These are phyloP conservation scores for Lentinula sp. DNA, from an alignment of 768 basidiomycete genomes.

Conservation along the genomic window DNA sequence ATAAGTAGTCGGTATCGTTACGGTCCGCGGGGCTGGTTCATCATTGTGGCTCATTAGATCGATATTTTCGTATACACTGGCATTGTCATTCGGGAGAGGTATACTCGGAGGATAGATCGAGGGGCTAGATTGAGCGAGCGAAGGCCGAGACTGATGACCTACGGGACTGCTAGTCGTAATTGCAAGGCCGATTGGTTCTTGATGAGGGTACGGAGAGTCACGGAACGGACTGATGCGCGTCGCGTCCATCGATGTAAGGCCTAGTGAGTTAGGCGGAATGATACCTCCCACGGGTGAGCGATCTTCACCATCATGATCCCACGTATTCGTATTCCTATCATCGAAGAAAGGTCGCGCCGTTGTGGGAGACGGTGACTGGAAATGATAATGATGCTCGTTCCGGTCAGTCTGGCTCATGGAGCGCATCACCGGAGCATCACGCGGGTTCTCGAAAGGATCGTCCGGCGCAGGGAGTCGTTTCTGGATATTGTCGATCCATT, in stretches of 20 bases:
- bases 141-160: slow-evolving; percentile 17
- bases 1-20: not conserved
- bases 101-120: slow-evolving; percentile 45
- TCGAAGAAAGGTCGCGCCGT: not conserved
- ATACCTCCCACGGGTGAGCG: not conserved
- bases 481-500: slow-evolving; percentile 30
- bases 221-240: slow-evolving; percentile 8
- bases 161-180: slow-evolving; percentile 19
- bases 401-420: not conserved
- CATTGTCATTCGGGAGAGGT: slow-evolving; percentile 26
- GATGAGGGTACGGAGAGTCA: slow-evolving; percentile 8
- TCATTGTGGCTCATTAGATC: not conserved
- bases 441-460: slow-evolving; percentile 30
- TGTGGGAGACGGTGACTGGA: not conserved
- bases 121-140: slow-evolving; percentile 37
- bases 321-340: not conserved
- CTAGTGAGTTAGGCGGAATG: not conserved
- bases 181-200: slow-evolving; percentile 11
- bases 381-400: not conserved
- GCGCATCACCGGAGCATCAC: slow-evolving; percentile 1
- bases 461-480: slow-evolving; percentile 21
- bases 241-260: slow-evolving; percentile 7
- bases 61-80: slow-evolving; percentile 14
- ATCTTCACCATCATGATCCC: not conserved
- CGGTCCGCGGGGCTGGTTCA: not conserved